Evolutionary conservation across 495 filamentous ascomycete species (phyloP).

Genomic region (Aspergillus avenaceus): DNA sequence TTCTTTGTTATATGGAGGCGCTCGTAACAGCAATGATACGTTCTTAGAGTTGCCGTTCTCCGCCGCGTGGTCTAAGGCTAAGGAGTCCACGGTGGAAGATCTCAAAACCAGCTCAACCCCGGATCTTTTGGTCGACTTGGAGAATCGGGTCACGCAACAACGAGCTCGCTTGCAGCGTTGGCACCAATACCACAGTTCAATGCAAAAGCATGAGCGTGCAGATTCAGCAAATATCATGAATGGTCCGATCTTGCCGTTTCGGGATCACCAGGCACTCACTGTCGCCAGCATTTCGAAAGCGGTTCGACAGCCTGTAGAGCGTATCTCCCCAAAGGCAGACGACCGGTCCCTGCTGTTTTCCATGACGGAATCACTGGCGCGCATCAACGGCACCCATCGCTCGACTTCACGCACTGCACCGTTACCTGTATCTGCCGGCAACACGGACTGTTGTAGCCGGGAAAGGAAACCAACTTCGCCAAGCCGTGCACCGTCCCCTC

Average conservation of each 20-base stretch:
- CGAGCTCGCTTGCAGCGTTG: slow-evolving; percentile 62
- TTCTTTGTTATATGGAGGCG: slow-evolving; percentile 61
- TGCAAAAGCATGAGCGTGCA: slow-evolving; percentile 14
- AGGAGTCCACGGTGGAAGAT: slow-evolving; percentile 48
- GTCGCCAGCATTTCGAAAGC: slow-evolving; percentile 41
- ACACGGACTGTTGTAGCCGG: neutral
- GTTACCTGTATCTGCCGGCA: neutral
- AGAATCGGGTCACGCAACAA: slow-evolving; percentile 57
- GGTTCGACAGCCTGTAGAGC: slow-evolving; percentile 36
- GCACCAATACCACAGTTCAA: slow-evolving; percentile 59
- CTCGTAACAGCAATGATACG: slow-evolving; percentile 51
- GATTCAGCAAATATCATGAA: slow-evolving; percentile 10
- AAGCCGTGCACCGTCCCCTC: neutral
- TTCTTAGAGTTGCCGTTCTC: slow-evolving; percentile 63
- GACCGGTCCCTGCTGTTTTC: slow-evolving; percentile 50
- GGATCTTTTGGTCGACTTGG: slow-evolving; percentile 55
- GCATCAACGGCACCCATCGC: slow-evolving; percentile 42
- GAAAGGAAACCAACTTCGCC: neutral
- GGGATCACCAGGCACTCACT: slow-evolving; percentile 36
- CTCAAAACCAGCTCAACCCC: slow-evolving; percentile 34
- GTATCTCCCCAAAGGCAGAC: slow-evolving; percentile 39
- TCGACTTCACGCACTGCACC: neutral
- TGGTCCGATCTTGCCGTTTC: slow-evolving; percentile 23
- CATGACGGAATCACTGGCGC: slow-evolving; percentile 50
- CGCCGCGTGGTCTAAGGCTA: slow-evolving; percentile 60